A percentile compares a stretch with the other conserved stretches of the same genome.
Evolutionary conservation across 106 monocot genomes (phyloP).

Genomic region (Phalaenopsis aphrodite): DNA sequence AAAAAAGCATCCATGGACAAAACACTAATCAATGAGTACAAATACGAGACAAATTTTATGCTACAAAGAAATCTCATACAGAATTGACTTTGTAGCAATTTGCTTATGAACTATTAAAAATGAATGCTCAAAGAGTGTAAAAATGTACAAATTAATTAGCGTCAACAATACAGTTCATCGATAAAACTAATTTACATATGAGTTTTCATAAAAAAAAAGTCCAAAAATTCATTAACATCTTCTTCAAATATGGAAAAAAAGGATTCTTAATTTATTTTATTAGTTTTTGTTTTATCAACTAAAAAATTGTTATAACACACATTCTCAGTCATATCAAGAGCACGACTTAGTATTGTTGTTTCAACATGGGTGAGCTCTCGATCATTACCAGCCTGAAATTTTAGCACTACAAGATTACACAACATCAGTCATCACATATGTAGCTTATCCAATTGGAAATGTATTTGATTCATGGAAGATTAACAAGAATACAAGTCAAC

Average conservation of each 20-base stretch:
- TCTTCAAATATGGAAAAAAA: background rate
- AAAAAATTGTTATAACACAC: constrained; percentile 17
- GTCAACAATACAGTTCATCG: background rate
- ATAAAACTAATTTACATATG: background rate
- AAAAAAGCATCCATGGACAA: background rate
- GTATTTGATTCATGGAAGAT: no score
- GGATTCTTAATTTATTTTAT: background rate
- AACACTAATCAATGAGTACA: background rate
- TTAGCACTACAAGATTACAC: background rate
- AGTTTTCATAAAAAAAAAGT: background rate
- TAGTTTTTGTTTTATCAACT: background rate
- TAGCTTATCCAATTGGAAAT: constrained; percentile 40
- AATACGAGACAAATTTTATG: background rate
- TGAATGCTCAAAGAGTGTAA: background rate
- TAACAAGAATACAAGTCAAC: no score
- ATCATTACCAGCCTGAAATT: constrained; percentile 79
- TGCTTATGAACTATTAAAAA: background rate
- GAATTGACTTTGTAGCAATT: background rate
- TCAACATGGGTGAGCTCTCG: constrained; percentile 91
- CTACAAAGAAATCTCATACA: background rate
- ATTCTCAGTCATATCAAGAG: constrained; percentile 95
- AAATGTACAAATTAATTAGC: constrained; percentile 1
- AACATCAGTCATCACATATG: background rate
- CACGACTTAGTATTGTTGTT: constrained; percentile 93
- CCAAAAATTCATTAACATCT: background rate